Percentiles rank a stretch among this genome's conserved stretches.
Conservation (phyloP, 805 yeast genomes). For the Metschnikowia bowlesiae region DNA sequence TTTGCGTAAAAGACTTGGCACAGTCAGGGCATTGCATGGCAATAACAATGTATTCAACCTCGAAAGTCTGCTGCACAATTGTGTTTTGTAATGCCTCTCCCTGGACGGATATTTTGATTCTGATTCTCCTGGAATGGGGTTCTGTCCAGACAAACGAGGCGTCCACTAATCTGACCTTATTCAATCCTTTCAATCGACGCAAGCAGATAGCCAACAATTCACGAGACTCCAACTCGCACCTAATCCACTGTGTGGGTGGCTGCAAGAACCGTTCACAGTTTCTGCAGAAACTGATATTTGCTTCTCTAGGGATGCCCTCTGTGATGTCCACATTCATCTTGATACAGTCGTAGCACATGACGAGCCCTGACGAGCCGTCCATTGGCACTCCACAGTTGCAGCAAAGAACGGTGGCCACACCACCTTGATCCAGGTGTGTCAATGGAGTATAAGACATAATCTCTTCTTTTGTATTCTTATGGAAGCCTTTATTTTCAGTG, state of each 20-base stretch:
- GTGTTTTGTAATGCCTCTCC: slow-evolving; percentile 94
- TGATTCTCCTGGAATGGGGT: slow-evolving; percentile 94
- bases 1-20: slow-evolving; percentile 93
- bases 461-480: neutral
- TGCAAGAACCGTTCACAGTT: slow-evolving; percentile 94
- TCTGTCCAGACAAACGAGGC: slow-evolving; percentile 98
- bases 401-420: slow-evolving; percentile 84
- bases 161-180: slow-evolving; percentile 80
- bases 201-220: slow-evolving; percentile 88
- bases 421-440: slow-evolving; percentile 12
- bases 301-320: slow-evolving; percentile 87
- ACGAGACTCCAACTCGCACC: slow-evolving; percentile 86
- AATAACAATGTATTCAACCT: slow-evolving; percentile 86
- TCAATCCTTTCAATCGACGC: slow-evolving; percentile 81
- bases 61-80: slow-evolving; percentile 89
- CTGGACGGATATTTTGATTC: slow-evolving; percentile 88
- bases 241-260: slow-evolving; percentile 92
- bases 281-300: slow-evolving; percentile 89
- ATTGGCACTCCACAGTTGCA: slow-evolving; percentile 98
- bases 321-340: slow-evolving; percentile 91
- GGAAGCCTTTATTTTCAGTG: neutral
- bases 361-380: slow-evolving; percentile 90
- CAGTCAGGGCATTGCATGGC: slow-evolving; percentile 99
- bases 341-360: slow-evolving; percentile 97
- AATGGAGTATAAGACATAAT: slow-evolving; percentile 18